Conservation (phyloP, 192 early-diverging fungal species). For the Mycoemilia scoparia region DNA sequence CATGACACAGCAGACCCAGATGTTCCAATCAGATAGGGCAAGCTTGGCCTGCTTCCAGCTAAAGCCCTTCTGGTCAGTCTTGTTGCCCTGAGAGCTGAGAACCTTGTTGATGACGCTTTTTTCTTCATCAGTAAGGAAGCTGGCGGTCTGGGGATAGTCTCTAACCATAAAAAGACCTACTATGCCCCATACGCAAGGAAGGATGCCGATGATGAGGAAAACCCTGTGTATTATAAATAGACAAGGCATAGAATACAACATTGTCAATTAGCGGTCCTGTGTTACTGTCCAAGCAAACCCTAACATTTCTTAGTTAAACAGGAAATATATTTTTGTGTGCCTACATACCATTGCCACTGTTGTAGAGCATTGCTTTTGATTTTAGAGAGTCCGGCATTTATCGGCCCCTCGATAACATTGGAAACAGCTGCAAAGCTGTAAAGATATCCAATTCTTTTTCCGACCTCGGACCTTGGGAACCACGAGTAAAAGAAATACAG, state of each 20-base stretch:
- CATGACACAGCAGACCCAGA: conserved; percentile 20
- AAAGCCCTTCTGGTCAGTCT: conserved; percentile 8
- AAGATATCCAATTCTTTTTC: conserved; percentile 22
- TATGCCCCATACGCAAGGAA: conserved; percentile 14
- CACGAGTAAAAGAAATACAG: conserved; percentile 28
- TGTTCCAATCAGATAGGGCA: conserved; percentile 10
- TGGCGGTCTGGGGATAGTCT: conserved; percentile 19
- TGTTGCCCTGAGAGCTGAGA: conserved; percentile 18
- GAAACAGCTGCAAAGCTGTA: conserved; percentile 18
- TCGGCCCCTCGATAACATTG: conserved; percentile 17
- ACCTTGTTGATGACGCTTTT: conserved; percentile 7
- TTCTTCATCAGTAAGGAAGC: conserved; percentile 15
- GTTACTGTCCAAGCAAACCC: too few species aligned
- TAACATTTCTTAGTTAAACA: too few species aligned
- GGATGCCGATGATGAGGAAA: conserved; percentile 8
- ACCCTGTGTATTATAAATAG: too few species aligned
- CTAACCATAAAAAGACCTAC: conserved; percentile 11
- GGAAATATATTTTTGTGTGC: too few species aligned
- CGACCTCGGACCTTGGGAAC: conserved; percentile 17
- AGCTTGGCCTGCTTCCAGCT: conserved; percentile 11
- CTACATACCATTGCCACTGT: conserved; percentile 17
- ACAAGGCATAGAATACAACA: too few species aligned
- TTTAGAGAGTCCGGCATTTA: conserved; percentile 10
- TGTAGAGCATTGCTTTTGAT: conserved; percentile 1
- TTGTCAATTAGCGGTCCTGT: too few species aligned